Evolutionary conservation across 495 filamentous ascomycete genomes (phyloP).

Genomic region (Evansstolkia leycettana): DNA sequence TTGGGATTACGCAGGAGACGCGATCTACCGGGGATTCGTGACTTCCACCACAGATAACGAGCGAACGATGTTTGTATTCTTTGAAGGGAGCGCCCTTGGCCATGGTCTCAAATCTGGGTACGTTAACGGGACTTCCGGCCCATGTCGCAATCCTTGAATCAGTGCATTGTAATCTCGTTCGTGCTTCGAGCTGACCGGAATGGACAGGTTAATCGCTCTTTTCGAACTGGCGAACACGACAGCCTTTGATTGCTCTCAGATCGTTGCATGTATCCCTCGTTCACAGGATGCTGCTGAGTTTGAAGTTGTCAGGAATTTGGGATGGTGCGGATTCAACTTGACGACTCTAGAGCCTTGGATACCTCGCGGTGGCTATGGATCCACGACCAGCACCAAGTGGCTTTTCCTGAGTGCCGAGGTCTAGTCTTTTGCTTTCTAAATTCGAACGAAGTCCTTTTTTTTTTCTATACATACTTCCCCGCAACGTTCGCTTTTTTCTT

Average conservation of each 20-base stretch:
- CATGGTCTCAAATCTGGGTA: slow-evolving; percentile 83
- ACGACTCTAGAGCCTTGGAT: slow-evolving; percentile 66
- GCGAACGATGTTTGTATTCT: slow-evolving; percentile 78
- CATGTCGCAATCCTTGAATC: too few species aligned
- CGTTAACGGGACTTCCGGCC: slow-evolving; percentile 22
- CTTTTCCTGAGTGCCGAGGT: slow-evolving; percentile 78
- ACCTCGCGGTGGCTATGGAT: slow-evolving; percentile 32
- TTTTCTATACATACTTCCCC: too few species aligned
- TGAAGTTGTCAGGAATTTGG: slow-evolving; percentile 62
- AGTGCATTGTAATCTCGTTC: neutral
- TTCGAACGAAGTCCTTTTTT: too few species aligned
- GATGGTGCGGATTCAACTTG: slow-evolving; percentile 86
- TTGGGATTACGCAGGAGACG: slow-evolving; percentile 78
- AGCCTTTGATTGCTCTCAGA: slow-evolving; percentile 58
- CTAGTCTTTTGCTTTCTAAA: slow-evolving; percentile 13
- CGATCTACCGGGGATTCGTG: slow-evolving; percentile 75
- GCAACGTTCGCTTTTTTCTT: too few species aligned
- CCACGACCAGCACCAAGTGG: slow-evolving; percentile 56
- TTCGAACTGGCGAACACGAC: slow-evolving; percentile 70
- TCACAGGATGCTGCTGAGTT: slow-evolving; percentile 43
- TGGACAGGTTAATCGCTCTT: slow-evolving; percentile 65
- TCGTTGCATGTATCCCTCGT: slow-evolving; percentile 73
- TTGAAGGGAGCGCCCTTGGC: slow-evolving; percentile 54
- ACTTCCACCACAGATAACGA: slow-evolving; percentile 43
- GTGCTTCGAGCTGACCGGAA: neutral